phyloP scores from a whole-genome alignment of 176 grass and related monocot genomes.

The Typha latifolia region DNA sequence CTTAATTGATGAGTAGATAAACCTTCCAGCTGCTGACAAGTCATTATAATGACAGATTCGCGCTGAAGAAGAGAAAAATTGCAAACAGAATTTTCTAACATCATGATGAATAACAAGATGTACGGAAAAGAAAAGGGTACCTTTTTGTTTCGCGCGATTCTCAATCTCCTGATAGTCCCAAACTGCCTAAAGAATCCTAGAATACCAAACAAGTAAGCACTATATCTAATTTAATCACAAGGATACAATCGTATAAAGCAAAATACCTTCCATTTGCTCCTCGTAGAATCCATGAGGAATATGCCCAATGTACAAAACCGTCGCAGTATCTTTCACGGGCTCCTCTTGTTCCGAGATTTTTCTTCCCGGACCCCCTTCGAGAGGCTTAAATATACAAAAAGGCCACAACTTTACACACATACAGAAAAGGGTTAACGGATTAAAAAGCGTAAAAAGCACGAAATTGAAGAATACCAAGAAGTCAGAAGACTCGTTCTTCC shows the following conservation, averaged over 20 bases:
- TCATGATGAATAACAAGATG: background rate
- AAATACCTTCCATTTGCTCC: slow-evolving; percentile 81
- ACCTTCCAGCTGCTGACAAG: too few species aligned
- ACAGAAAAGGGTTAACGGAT: slow-evolving; percentile 1
- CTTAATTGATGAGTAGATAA: too few species aligned
- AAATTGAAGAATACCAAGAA: slow-evolving; percentile 27
- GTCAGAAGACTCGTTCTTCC: slow-evolving; percentile 20
- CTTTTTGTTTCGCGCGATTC: slow-evolving; percentile 72
- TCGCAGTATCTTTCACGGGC: slow-evolving; percentile 48
- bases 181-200: slow-evolving; percentile 88
- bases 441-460: background rate
- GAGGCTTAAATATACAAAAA: slow-evolving; percentile 33
- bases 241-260: background rate
- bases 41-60: too few species aligned
- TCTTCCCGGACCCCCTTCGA: slow-evolving; percentile 48
- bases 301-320: slow-evolving; percentile 75
- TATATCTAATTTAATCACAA: background rate
- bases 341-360: slow-evolving; percentile 27
- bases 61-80: background rate
- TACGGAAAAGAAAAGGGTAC: slow-evolving; percentile 5
- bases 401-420: background rate
- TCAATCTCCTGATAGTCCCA: slow-evolving; percentile 59
- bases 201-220: background rate
- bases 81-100: background rate
- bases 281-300: slow-evolving; percentile 96